phyloP scores from a whole-genome alignment of 2,329 filamentous ascomycete species.

The Aspergillus chevalieri region DNA sequence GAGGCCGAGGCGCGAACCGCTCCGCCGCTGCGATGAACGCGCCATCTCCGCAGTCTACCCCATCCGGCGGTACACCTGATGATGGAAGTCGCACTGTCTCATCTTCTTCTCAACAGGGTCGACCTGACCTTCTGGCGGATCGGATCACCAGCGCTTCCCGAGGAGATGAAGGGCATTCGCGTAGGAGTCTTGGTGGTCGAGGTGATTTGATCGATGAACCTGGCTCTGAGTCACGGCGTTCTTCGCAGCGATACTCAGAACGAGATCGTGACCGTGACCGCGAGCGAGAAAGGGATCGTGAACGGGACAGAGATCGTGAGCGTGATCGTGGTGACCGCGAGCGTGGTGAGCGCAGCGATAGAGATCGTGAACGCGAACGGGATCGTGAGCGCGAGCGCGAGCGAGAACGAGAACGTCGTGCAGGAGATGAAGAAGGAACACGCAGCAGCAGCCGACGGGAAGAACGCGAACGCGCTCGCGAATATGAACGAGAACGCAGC shows the following conservation, averaged over 20 bases:
- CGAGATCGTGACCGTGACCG: slow-evolving; percentile 27
- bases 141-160: slow-evolving; percentile 6
- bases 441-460: slow-evolving; percentile 28
- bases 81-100: slow-evolving; percentile 12
- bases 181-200: slow-evolving; percentile 17
- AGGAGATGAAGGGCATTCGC: slow-evolving; percentile 22
- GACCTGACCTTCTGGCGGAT: slow-evolving; percentile 29
- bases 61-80: slow-evolving; percentile 22
- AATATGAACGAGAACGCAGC: slow-evolving; percentile 28
- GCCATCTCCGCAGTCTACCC: slow-evolving; percentile 26
- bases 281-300: slow-evolving; percentile 17
- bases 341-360: slow-evolving; percentile 16
- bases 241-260: slow-evolving; percentile 25
- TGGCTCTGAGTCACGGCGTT: slow-evolving; percentile 26
- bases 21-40: slow-evolving; percentile 25
- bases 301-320: slow-evolving; percentile 21
- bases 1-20: slow-evolving; percentile 35
- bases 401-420: slow-evolving; percentile 22
- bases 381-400: slow-evolving; percentile 18
- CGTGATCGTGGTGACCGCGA: slow-evolving; percentile 21
- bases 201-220: slow-evolving; percentile 31
- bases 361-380: slow-evolving; percentile 17
- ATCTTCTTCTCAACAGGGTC: slow-evolving; percentile 14
- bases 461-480: slow-evolving; percentile 30
- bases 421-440: slow-evolving; percentile 22